These are phyloP conservation scores for Piromyces sp. DNA, from an alignment of 192 early-diverging fungal species.

Conservation along the genomic window DNA sequence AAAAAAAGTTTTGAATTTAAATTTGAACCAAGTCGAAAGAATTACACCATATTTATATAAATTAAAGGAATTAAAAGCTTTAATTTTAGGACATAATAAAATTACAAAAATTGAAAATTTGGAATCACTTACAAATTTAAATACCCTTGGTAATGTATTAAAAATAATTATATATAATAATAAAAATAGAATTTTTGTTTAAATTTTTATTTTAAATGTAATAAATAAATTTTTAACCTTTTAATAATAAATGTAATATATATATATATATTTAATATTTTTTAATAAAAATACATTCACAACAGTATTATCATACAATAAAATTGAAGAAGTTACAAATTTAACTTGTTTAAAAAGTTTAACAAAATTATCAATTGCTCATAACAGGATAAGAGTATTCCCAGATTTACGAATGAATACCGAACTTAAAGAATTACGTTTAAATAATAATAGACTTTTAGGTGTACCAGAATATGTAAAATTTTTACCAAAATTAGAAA, in stretches of 20 bases:
- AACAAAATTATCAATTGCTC: conserved; percentile 57
- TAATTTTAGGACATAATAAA: conserved; percentile 63
- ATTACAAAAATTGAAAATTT: conserved; percentile 49
- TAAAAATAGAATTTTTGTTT: too few relatives aligned
- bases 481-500: conserved; percentile 32
- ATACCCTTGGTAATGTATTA: conserved; percentile 51
- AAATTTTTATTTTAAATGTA: too few relatives aligned
- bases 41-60: conserved; percentile 36
- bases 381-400: conserved; percentile 47
- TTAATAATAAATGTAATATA: too few relatives aligned
- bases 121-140: conserved; percentile 30
- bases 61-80: conserved; percentile 47
- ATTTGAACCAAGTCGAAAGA: conserved; percentile 10
- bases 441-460: conserved; percentile 58
- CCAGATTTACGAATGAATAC: conserved; percentile 40
- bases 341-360: conserved; percentile 38
- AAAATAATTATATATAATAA: too few relatives aligned
- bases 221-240: too few relatives aligned
- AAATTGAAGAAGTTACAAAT: conserved; percentile 30
- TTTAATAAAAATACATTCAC: not conserved
- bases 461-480: conserved; percentile 28
- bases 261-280: conserved; percentile 1
- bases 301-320: conserved; percentile 60
- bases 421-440: conserved; percentile 48
- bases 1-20: not conserved